phyloP scores from a whole-genome alignment of 305 asterid genomes.

The Fraxinus platypoda region DNA sequence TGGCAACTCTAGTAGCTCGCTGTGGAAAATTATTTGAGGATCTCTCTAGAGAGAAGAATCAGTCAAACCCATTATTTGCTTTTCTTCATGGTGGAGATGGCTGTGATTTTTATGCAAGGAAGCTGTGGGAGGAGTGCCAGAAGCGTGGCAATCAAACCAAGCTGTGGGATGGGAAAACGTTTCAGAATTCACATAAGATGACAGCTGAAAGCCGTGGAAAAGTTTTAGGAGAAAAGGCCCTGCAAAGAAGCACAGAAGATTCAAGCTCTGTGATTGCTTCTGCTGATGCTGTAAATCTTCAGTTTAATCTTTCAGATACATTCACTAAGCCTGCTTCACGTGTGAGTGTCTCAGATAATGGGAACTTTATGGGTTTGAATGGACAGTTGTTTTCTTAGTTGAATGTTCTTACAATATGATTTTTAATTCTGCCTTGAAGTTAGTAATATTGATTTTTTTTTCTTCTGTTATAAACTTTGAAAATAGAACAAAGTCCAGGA shows the following conservation, averaged over 20 bases:
- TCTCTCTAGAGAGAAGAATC: constrained; percentile 85
- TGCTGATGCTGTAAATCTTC: constrained; percentile 57
- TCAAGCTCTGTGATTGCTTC: constrained; percentile 49
- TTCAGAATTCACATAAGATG: constrained; percentile 56
- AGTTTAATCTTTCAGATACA: constrained; percentile 76
- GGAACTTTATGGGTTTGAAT: not conserved
- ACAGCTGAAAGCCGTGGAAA: constrained; percentile 87
- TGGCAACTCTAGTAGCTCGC: constrained; percentile 91
- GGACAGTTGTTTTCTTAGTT: not conserved
- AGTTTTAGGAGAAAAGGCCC: constrained; percentile 84
- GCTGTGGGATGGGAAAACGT: constrained; percentile 43
- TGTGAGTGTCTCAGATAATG: constrained; percentile 54
- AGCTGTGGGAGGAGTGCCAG: constrained; percentile 91
- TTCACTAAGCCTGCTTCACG: constrained; percentile 68
- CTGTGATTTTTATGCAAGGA: constrained; percentile 71
- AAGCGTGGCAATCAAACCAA: constrained; percentile 57
- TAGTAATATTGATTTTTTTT: constrained; percentile 6
- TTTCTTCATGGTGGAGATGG: constrained; percentile 83
- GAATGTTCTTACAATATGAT: not conserved
- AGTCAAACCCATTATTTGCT: constrained; percentile 69
- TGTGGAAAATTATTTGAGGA: constrained; percentile 91
- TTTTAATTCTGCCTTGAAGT: not conserved
- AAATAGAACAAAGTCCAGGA: constrained; percentile 56
- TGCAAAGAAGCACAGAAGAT: constrained; percentile 59
- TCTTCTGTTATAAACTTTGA: constrained; percentile 20